Conservation (phyloP, 2,329 filamentous ascomycete species). For the Madurella mycetomatis region DNA sequence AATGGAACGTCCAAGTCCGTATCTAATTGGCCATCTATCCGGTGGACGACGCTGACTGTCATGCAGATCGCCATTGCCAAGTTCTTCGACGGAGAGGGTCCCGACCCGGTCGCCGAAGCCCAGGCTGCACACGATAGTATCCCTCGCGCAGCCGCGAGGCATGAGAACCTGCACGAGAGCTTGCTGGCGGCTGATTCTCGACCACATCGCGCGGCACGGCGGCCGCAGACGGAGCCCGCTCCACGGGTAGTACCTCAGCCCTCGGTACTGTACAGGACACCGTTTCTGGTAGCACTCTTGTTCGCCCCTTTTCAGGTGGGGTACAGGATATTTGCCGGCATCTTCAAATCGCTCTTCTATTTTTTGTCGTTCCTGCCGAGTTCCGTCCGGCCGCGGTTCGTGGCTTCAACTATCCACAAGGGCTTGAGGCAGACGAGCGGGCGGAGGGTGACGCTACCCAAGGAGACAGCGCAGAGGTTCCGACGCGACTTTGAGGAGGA, state of each 20-base stretch:
- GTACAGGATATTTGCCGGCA: conserved; percentile 64
- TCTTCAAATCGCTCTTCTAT: conserved; percentile 70
- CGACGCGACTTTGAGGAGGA: conserved; percentile 93
- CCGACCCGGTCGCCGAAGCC: conserved; percentile 76
- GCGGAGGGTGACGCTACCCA: conserved; percentile 71
- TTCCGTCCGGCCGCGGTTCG: conserved; percentile 50
- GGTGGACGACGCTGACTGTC: neutral
- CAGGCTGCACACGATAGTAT: conserved; percentile 55
- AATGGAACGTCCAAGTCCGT: conserved; percentile 90
- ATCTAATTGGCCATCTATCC: neutral
- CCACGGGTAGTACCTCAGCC: conserved; percentile 79
- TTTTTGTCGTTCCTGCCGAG: conserved; percentile 77
- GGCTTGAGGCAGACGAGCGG: conserved; percentile 60
- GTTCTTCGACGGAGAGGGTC: conserved; percentile 93
- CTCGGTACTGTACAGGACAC: conserved; percentile 63
- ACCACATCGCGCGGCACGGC: conserved; percentile 32
- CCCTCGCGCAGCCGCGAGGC: conserved; percentile 58
- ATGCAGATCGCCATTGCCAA: conserved; percentile 85
- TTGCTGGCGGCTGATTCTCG: conserved; percentile 38
- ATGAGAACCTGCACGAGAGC: conserved; percentile 69
- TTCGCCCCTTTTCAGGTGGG: conserved; percentile 77
- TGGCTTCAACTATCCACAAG: conserved; percentile 49
- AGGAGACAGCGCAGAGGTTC: conserved; percentile 84
- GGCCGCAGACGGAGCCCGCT: conserved; percentile 57
- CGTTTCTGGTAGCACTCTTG: conserved; percentile 71